Evolutionary conservation across 345 rosid genomes (phyloP).

Genomic region (Nasturtium officinale): DNA sequence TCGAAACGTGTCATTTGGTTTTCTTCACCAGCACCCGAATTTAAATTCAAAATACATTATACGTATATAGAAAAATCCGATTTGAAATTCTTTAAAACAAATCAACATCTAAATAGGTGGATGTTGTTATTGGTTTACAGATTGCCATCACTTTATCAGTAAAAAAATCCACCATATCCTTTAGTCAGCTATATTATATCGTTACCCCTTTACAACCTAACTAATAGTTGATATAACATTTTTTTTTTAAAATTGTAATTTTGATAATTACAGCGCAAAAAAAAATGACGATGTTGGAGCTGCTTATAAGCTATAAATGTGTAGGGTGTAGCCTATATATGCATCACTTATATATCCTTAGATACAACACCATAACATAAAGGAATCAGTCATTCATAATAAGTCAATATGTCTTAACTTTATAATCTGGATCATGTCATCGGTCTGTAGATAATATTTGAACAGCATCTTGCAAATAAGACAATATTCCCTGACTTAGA

Average conservation of each 20-base stretch:
- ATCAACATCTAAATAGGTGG: not conserved
- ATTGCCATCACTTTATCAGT: not conserved
- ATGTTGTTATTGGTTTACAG: not conserved
- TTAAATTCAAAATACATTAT: too few relatives aligned
- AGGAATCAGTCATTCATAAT: too few relatives aligned
- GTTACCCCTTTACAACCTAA: not conserved
- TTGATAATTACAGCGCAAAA: not conserved
- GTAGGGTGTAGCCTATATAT: too few relatives aligned
- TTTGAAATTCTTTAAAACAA: not conserved
- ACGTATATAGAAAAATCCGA: not conserved
- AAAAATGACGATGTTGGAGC: too few relatives aligned
- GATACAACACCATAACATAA: not conserved
- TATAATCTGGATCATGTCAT: too few relatives aligned
- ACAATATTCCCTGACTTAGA: too few relatives aligned
- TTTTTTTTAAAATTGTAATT: not conserved
- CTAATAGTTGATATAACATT: not conserved
- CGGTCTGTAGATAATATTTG: too few relatives aligned
- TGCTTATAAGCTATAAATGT: too few relatives aligned
- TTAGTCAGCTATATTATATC: too few relatives aligned
- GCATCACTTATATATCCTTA: too few relatives aligned
- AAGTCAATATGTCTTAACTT: too few relatives aligned
- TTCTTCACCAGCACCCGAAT: not conserved
- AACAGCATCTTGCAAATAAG: too few relatives aligned
- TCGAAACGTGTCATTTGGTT: not conserved
- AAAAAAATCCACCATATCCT: not conserved